These are phyloP conservation scores for Colletotrichum ledebouriae DNA, from an alignment of 2,329 filamentous ascomycete genomes.

Conservation along the genomic window DNA sequence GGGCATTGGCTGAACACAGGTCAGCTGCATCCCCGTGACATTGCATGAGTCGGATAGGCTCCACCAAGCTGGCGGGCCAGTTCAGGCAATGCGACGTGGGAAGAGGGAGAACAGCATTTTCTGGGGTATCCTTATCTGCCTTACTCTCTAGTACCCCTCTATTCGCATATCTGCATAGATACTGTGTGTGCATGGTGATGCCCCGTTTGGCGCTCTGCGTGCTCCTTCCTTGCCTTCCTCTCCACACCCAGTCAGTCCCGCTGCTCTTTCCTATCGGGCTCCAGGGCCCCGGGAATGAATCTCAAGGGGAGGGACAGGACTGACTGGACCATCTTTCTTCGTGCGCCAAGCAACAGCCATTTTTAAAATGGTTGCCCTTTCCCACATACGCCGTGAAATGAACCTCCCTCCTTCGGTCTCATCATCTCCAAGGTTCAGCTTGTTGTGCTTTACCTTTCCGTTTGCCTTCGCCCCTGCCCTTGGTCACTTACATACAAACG, in stretches of 20 bases:
- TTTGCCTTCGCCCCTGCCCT: conserved; percentile 15
- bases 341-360: conserved; percentile 26
- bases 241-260: conserved; percentile 24
- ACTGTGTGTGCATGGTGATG: conserved; percentile 11
- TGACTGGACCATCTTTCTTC: conserved; percentile 16
- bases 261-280: conserved; percentile 38
- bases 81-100: conserved; percentile 29
- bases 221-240: conserved; percentile 25
- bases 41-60: conserved; percentile 34
- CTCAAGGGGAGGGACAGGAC: conserved; percentile 17
- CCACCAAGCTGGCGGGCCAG: conserved; percentile 10
- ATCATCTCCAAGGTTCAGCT: conserved; percentile 17
- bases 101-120: conserved; percentile 5
- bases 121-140: conserved; percentile 38
- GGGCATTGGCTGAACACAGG: conserved; percentile 21
- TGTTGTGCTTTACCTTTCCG: conserved; percentile 11
- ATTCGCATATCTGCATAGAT: conserved; percentile 19
- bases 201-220: conserved; percentile 28
- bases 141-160: neutral
- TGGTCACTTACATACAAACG: conserved; percentile 35
- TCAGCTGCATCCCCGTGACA: conserved; percentile 33
- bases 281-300: conserved; percentile 25
- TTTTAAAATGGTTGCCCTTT: conserved; percentile 38
- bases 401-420: conserved; percentile 14
- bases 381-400: conserved; percentile 10